These are phyloP conservation scores for Boletus speciosus DNA, from an alignment of 768 basidiomycete species.

Conservation along the genomic window DNA sequence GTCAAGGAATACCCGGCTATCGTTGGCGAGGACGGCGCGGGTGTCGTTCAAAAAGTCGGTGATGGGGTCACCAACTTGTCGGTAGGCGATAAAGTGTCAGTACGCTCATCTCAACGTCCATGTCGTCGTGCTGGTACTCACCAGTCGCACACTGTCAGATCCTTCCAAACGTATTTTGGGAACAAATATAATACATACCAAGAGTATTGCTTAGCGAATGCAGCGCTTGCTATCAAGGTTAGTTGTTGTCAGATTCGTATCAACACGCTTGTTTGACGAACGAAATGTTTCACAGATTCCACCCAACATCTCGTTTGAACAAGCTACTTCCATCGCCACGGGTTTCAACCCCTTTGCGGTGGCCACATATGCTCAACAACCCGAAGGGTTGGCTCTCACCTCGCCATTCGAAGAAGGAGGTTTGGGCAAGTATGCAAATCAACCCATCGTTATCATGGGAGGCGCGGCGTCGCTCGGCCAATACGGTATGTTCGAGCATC, in stretches of 20 bases:
- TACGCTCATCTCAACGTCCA: background rate
- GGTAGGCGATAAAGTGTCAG: conserved; percentile 31
- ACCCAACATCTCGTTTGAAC: conserved; percentile 31
- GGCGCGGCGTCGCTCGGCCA: conserved; percentile 39
- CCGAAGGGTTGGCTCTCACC: conserved; percentile 25
- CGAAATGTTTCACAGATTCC: conserved; percentile 26
- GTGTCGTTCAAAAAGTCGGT: conserved; percentile 37
- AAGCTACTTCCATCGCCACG: conserved; percentile 35
- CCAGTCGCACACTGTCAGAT: background rate
- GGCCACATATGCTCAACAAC: conserved; percentile 29
- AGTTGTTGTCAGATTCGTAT: background rate
- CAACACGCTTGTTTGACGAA: background rate
- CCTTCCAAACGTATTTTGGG: conserved; percentile 8
- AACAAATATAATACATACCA: conserved; percentile 19
- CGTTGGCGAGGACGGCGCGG: conserved; percentile 37
- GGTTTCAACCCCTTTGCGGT: conserved; percentile 33
- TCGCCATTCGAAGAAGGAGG: conserved; percentile 31
- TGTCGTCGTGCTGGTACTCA: background rate
- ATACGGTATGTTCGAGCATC: conserved; percentile 21
- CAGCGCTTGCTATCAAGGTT: conserved; percentile 17
- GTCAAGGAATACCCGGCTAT: conserved; percentile 37
- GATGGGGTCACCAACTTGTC: conserved; percentile 31
- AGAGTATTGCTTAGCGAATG: conserved; percentile 19
- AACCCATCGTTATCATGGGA: conserved; percentile 35
- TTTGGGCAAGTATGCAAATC: conserved; percentile 28